Evolutionary conservation across 1,284 basidiomycete genomes (phyloP).

Genomic region (Vanrija pseudolonga): DNA sequence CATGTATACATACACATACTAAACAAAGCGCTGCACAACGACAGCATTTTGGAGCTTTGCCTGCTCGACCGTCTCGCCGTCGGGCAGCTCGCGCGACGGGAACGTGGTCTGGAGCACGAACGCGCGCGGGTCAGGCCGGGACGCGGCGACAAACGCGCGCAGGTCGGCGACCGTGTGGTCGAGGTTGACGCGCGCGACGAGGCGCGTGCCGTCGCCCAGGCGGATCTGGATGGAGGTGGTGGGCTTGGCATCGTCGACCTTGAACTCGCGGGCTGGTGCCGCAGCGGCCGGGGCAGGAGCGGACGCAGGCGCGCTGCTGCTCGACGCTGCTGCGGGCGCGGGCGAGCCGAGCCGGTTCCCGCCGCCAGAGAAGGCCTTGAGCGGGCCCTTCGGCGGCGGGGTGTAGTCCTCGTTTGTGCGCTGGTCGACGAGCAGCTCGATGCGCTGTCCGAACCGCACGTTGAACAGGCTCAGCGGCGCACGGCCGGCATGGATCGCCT

Average conservation of each 20-base stretch:
- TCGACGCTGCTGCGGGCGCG: background rate
- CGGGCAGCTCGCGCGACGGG: constrained; percentile 69
- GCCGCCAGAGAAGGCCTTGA: constrained; percentile 62
- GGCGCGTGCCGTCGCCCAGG: constrained; percentile 78
- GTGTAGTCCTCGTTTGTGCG: constrained; percentile 72
- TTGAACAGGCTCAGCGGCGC: constrained; percentile 75
- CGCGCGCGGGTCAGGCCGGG: constrained; percentile 66
- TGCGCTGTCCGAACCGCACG: constrained; percentile 72
- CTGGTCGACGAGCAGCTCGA: constrained; percentile 77
- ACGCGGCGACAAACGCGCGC: constrained; percentile 82
- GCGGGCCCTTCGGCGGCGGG: constrained; percentile 50
- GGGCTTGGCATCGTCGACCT: constrained; percentile 59
- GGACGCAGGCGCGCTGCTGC: constrained; percentile 24
- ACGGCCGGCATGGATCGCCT: constrained; percentile 76
- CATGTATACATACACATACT: too few species aligned
- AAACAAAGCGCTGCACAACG: constrained; percentile 67
- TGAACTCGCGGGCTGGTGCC: constrained; percentile 20
- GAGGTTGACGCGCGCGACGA: constrained; percentile 85
- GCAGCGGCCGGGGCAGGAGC: constrained; percentile 24
- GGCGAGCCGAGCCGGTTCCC: constrained; percentile 73
- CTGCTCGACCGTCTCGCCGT: constrained; percentile 65
- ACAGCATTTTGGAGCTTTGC: constrained; percentile 77
- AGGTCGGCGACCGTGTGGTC: constrained; percentile 87
- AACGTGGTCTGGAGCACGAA: constrained; percentile 83
- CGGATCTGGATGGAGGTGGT: constrained; percentile 87